Evolutionary conservation across 2,329 filamentous ascomycete genomes (phyloP).

Genomic region (Exophiala aquamarina): DNA sequence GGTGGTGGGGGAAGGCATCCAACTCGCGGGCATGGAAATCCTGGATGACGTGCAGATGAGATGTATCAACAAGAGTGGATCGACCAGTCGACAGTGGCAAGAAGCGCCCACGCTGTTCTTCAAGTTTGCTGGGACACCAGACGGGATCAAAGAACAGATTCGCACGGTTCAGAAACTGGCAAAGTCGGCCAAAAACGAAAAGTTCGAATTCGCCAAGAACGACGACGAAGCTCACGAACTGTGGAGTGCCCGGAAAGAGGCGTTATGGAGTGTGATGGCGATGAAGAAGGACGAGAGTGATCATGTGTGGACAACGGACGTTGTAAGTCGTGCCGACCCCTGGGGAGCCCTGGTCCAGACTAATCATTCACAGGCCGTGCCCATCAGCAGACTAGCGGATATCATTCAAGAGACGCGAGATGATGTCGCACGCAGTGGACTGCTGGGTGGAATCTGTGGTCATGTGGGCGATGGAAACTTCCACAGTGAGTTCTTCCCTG

Average conservation of each 20-base stretch:
- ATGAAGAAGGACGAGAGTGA: constrained; percentile 60
- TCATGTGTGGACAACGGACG: constrained; percentile 76
- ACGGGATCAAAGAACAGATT: constrained; percentile 64
- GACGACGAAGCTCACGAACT: constrained; percentile 66
- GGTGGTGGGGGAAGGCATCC: constrained; percentile 78
- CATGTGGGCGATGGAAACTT: constrained; percentile 77
- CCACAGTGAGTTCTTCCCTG: constrained; percentile 52
- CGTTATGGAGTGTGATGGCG: constrained; percentile 70
- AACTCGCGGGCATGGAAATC: constrained; percentile 88
- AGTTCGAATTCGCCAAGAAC: constrained; percentile 67
- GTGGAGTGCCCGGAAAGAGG: constrained; percentile 75
- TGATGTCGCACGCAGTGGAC: constrained; percentile 61
- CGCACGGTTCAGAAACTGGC: constrained; percentile 60
- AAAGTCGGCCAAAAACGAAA: constrained; percentile 53
- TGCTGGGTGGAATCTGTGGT: constrained; percentile 67
- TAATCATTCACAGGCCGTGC: constrained; percentile 55
- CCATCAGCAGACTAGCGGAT: constrained; percentile 68
- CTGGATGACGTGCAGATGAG: constrained; percentile 89
- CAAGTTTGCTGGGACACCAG: constrained; percentile 69
- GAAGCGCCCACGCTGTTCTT: constrained; percentile 72
- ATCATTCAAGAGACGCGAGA: constrained; percentile 71
- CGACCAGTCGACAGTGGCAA: constrained; percentile 58
- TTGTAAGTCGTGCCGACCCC: constrained; percentile 35
- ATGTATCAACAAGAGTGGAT: constrained; percentile 58
- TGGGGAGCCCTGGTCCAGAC: not conserved